Percentiles rank a stretch among this genome's conserved stretches.
These are phyloP conservation scores for Anisogramma anomala DNA, from an alignment of 2,329 filamentous ascomycete genomes.

Conservation along the genomic window DNA sequence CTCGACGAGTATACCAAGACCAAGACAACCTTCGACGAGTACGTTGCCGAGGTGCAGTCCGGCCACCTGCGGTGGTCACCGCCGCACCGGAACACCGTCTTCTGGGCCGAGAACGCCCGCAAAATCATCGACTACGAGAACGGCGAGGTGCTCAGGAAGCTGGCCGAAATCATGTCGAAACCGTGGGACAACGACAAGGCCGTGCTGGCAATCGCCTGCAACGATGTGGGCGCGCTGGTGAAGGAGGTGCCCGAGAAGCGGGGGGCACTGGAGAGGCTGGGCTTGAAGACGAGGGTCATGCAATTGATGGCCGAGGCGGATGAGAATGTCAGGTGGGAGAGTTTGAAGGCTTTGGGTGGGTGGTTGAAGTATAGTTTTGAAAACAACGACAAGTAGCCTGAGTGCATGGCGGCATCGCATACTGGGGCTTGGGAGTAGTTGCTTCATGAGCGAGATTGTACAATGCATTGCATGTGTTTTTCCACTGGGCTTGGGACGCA, in stretches of 20 bases:
- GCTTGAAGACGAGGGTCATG: slow-evolving; percentile 81
- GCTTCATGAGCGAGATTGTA: slow-evolving; percentile 10
- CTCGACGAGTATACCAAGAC: slow-evolving; percentile 57
- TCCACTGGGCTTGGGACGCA: too few relatives aligned
- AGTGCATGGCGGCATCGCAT: background rate
- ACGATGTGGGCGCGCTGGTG: slow-evolving; percentile 79
- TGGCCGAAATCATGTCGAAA: slow-evolving; percentile 70
- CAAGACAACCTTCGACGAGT: slow-evolving; percentile 75
- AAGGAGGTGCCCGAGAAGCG: slow-evolving; percentile 82
- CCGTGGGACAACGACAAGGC: slow-evolving; percentile 73
- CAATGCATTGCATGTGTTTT: slow-evolving; percentile 12
- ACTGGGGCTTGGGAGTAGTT: background rate
- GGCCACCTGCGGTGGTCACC: slow-evolving; percentile 90
- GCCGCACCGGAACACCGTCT: slow-evolving; percentile 72
- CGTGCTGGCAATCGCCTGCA: slow-evolving; percentile 84
- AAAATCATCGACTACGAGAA: slow-evolving; percentile 77
- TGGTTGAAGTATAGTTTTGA: slow-evolving; percentile 57
- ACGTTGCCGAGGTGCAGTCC: slow-evolving; percentile 72
- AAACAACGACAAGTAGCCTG: slow-evolving; percentile 18
- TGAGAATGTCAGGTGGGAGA: slow-evolving; percentile 87
- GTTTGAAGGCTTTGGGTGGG: slow-evolving; percentile 64
- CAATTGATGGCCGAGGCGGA: slow-evolving; percentile 84
- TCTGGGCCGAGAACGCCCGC: slow-evolving; percentile 86
- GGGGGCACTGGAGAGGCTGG: slow-evolving; percentile 66
- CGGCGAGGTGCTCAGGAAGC: slow-evolving; percentile 63